Evolutionary conservation across 768 basidiomycete genomes (phyloP).

Genomic region (Suillus ampliporus): DNA sequence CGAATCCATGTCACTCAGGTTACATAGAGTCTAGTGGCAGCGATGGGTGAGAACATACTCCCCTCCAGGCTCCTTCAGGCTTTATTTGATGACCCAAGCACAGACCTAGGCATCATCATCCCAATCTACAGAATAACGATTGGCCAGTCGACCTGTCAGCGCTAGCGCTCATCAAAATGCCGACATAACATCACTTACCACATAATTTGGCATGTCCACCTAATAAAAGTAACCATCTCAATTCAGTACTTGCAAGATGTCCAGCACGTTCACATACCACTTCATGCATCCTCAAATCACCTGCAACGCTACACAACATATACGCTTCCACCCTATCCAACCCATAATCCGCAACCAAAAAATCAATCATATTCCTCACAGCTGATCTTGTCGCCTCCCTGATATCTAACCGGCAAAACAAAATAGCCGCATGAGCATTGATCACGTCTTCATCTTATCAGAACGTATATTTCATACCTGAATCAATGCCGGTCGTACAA

Average conservation of each 20-base stretch:
- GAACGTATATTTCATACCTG: conserved; percentile 34
- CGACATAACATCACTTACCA: conserved; percentile 43
- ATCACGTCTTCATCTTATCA: not conserved
- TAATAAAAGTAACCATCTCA: conserved; percentile 22
- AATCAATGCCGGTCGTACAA: conserved; percentile 61
- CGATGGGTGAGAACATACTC: not conserved
- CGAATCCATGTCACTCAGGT: not conserved
- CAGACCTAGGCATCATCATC: conserved; percentile 58
- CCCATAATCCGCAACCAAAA: conserved; percentile 49
- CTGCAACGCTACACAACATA: conserved; percentile 65
- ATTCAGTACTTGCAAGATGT: too few species aligned
- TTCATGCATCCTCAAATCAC: conserved; percentile 65
- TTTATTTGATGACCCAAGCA: conserved; percentile 32
- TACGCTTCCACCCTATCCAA: conserved; percentile 57
- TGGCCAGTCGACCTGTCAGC: not conserved
- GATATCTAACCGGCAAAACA: conserved; percentile 41
- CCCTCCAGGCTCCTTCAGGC: conserved; percentile 8
- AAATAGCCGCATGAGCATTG: not conserved
- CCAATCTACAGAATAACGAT: conserved; percentile 46
- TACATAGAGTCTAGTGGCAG: not conserved
- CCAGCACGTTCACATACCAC: conserved; percentile 43
- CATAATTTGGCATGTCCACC: conserved; percentile 73
- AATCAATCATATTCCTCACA: conserved; percentile 62
- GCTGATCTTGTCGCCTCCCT: conserved; percentile 60
- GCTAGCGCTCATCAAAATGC: not conserved